A percentile compares a stretch with the other conserved stretches of the same genome.
These are phyloP conservation scores for Acer campestre DNA, from an alignment of 345 rosid genomes.

Conservation along the genomic window DNA sequence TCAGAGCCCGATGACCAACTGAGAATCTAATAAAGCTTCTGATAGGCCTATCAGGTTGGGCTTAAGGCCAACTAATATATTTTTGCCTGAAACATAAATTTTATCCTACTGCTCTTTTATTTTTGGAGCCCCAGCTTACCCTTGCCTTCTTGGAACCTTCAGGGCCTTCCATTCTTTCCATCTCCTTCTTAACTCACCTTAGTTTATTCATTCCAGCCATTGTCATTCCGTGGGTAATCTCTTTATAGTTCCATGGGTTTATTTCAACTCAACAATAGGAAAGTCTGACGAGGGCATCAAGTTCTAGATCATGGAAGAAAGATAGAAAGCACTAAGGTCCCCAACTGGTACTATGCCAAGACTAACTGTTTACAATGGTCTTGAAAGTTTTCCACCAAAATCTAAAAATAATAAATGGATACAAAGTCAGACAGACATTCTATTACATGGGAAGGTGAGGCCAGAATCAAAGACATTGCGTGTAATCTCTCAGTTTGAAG, in stretches of 20 bases:
- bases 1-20: neutral
- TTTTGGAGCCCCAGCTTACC: neutral
- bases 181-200: neutral
- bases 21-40: neutral
- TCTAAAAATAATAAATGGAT: too few species aligned
- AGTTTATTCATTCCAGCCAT: neutral
- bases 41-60: neutral
- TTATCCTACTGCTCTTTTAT: neutral
- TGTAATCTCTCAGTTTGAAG: too few species aligned
- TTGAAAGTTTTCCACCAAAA: neutral
- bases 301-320: neutral
- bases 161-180: neutral
- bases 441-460: too few species aligned
- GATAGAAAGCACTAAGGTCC: neutral
- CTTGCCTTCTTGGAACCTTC: neutral
- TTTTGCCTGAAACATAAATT: neutral
- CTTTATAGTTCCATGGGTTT: neutral
- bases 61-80: neutral
- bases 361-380: neutral
- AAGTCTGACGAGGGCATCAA: neutral
- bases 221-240: neutral
- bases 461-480: too few species aligned
- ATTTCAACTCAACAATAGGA: neutral
- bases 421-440: too few species aligned
- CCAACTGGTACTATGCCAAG: neutral